Percentiles rank a stretch among this genome's conserved stretches.
These are phyloP conservation scores for Toxicodendron radicans DNA, from an alignment of 345 rosid genomes.

Conservation along the genomic window DNA sequence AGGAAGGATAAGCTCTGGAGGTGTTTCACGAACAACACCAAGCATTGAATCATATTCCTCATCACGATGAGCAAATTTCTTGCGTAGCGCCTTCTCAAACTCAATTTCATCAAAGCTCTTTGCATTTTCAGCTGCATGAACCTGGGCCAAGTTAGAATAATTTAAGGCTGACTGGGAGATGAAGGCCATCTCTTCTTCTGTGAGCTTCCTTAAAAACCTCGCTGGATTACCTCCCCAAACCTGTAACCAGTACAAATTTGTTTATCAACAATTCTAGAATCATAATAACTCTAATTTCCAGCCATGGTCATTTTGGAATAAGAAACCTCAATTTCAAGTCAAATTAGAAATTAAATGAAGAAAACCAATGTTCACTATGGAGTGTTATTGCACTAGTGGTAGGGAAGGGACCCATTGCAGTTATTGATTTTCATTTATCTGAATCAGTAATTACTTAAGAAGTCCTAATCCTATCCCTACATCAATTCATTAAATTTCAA, in stretches of 20 bases:
- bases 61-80: constrained; percentile 66
- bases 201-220: constrained; percentile 71
- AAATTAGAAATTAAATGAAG: background rate
- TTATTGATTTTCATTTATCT: too few relatives aligned
- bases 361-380: background rate
- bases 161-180: constrained; percentile 70
- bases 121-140: constrained; percentile 78
- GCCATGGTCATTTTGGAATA: too few relatives aligned
- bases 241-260: constrained; percentile 32
- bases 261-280: background rate
- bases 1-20: constrained; percentile 61
- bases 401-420: too few relatives aligned
- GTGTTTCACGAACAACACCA: constrained; percentile 78
- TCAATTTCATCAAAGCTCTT: constrained; percentile 68
- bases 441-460: too few relatives aligned
- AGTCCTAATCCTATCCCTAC: too few relatives aligned
- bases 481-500: too few relatives aligned
- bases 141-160: constrained; percentile 70
- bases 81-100: constrained; percentile 68
- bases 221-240: constrained; percentile 98
- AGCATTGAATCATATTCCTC: constrained; percentile 77
- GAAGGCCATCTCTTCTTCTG: constrained; percentile 79
- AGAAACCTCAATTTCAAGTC: too few relatives aligned
- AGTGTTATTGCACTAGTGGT: too few relatives aligned
- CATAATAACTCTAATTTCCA: background rate